Evolutionary conservation across 306 rosid genomes (phyloP), one percentile per base, ranked within the genome.

Genomic region (Cyamopsis tetragonoloba): DNA sequence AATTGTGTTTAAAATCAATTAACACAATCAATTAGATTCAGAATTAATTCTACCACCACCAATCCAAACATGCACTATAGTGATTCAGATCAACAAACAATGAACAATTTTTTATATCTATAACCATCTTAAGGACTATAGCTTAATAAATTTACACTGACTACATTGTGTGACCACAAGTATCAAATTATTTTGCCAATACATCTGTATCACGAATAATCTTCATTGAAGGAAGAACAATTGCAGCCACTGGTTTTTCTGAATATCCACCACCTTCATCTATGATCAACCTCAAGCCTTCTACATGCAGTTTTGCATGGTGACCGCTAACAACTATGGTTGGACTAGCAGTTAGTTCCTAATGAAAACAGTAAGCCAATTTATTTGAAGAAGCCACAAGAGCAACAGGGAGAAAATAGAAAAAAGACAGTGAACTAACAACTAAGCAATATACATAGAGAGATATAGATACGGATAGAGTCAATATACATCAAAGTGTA

Each of bases 281-380:
- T 24, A 92, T 84, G 60, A 89, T 77, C 72, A 92, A 68, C 78
- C 96, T 71, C 35, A 76, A 81, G 53, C 96, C 97, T 57, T 93
- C 89, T 39, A 82, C 59, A 55, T 81, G 83, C 49, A 89, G 96
- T 67, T 88, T 93, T 47, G 19, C 98, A 46, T 93, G 98, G 84
- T 89, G 97, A 77, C 97, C 97, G 14, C 97, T 89, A 41, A 88
- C 91, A 43, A 93, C 62, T 19, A 89, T 69, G 34, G 87, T 88
- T 38, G 81, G 72, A 68, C 81, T 86, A 18, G 69, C 76, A 19
- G 51, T 65, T 56, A 88, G 82, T 48, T 83, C 95, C 98, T 89
- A 70, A 22, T 62, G 69, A 77, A 58, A 65, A 54, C 39, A 75
- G 8, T 5, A 27, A 39, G 46, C 31, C 1, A 28, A 37, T 61